Evolutionary conservation across 139 green algal species (phyloP).

Genomic region (Prasinococcaceae sp.): DNA sequence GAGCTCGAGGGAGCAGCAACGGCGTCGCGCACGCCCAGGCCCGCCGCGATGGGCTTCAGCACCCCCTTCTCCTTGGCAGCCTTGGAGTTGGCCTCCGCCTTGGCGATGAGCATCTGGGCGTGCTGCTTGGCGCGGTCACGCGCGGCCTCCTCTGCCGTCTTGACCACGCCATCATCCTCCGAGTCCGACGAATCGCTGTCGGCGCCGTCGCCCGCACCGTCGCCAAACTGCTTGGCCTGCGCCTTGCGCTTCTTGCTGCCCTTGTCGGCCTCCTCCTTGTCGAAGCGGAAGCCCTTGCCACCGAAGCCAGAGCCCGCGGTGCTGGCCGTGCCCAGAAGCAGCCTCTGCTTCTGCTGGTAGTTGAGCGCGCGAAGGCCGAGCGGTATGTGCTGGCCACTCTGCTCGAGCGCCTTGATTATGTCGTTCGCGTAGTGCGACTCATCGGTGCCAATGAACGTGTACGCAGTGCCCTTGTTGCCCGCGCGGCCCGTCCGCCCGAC

Average conservation of each 20-base stretch:
- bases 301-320: constrained; percentile 75
- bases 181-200: constrained; percentile 36
- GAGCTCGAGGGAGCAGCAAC: neutral
- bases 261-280: constrained; percentile 64
- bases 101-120: neutral
- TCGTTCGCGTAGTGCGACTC: constrained; percentile 86
- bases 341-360: too few species aligned
- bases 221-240: constrained; percentile 25
- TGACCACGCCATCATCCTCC: constrained; percentile 25
- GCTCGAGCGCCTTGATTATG: constrained; percentile 80
- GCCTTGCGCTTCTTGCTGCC: constrained; percentile 33
- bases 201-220: constrained; percentile 19
- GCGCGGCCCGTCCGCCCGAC: constrained; percentile 75
- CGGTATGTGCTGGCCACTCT: constrained; percentile 58
- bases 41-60: neutral
- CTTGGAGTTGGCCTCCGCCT: neutral
- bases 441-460: constrained; percentile 83
- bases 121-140: neutral
- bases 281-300: constrained; percentile 90
- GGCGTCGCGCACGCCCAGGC: neutral
- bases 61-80: neutral
- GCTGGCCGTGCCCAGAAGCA: too few species aligned
- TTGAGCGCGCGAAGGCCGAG: constrained; percentile 55
- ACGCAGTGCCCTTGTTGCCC: constrained; percentile 73
- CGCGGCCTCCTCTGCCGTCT: neutral